A percentile compares a stretch with the other conserved stretches of the same genome.
These are phyloP conservation scores for Phaffia rhodozyma DNA, from an alignment of 1,284 basidiomycete genomes.

Conservation along the genomic window DNA sequence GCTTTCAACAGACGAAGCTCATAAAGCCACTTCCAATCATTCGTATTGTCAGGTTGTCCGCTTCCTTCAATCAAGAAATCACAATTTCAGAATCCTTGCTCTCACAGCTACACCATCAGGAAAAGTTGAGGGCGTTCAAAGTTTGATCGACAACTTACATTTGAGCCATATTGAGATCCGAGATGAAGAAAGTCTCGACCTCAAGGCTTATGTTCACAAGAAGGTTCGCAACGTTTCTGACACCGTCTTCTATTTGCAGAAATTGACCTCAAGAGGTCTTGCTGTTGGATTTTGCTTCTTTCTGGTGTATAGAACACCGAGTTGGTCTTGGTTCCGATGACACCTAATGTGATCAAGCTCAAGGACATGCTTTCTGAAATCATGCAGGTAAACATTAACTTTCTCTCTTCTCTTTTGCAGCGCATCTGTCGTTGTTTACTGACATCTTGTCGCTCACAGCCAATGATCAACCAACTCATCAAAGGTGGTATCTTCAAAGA, in stretches of 20 bases:
- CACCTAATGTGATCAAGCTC: slow-evolving; percentile 46
- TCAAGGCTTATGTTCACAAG: slow-evolving; percentile 73
- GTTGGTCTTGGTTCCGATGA: slow-evolving; percentile 61
- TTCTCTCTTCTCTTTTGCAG: not conserved
- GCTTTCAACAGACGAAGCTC: slow-evolving; percentile 68
- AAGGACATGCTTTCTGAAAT: slow-evolving; percentile 48
- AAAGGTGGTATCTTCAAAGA: slow-evolving; percentile 28
- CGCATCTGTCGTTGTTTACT: no score
- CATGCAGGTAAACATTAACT: slow-evolving; percentile 51
- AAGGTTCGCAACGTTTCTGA: slow-evolving; percentile 47
- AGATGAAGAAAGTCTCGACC: slow-evolving; percentile 80
- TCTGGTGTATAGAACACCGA: slow-evolving; percentile 43
- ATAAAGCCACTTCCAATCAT: slow-evolving; percentile 84
- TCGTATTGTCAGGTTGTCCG: slow-evolving; percentile 84
- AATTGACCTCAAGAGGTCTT: not conserved
- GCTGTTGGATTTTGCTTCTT: not conserved
- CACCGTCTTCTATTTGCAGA: not conserved
- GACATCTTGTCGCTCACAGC: slow-evolving; percentile 21
- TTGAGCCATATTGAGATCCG: slow-evolving; percentile 93
- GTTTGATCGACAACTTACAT: slow-evolving; percentile 87
- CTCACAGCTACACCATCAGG: slow-evolving; percentile 91
- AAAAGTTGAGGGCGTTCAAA: slow-evolving; percentile 74
- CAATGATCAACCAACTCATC: slow-evolving; percentile 29
- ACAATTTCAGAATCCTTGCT: slow-evolving; percentile 83
- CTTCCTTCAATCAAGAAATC: slow-evolving; percentile 84